These are phyloP conservation scores for Epichloe amarillans DNA, from an alignment of 2,329 filamentous ascomycete genomes.

Conservation along the genomic window DNA sequence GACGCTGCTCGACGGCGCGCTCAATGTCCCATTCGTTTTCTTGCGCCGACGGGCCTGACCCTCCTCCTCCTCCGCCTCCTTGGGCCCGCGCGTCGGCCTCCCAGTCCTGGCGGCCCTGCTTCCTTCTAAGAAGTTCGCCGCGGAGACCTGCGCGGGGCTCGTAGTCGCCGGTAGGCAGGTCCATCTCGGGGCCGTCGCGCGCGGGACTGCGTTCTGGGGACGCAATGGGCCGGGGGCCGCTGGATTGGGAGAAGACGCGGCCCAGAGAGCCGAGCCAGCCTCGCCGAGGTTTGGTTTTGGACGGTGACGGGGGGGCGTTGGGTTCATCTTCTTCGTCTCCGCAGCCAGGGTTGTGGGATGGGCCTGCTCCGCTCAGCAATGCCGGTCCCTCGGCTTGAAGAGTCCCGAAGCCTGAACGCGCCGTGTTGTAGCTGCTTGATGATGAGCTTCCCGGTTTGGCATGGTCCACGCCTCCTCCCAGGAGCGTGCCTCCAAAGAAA, in stretches of 20 bases:
- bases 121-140: constrained; percentile 37
- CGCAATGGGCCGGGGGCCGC: constrained; percentile 6
- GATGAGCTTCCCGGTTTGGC: constrained; percentile 27
- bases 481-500: constrained; percentile 14
- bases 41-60: constrained; percentile 14
- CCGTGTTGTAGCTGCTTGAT: constrained; percentile 38
- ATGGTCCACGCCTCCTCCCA: constrained; percentile 14
- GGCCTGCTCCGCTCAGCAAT: constrained; percentile 21
- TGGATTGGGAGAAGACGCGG: constrained; percentile 43
- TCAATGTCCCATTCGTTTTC: constrained; percentile 71
- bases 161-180: constrained; percentile 25
- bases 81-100: constrained; percentile 19
- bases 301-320: constrained; percentile 37
- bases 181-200: constrained; percentile 16
- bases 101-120: constrained; percentile 44
- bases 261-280: constrained; percentile 57
- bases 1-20: constrained; percentile 52
- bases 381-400: constrained; percentile 40
- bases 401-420: constrained; percentile 36
- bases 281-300: constrained; percentile 41
- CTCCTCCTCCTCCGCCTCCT: constrained; percentile 21
- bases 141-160: constrained; percentile 30
- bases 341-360: constrained; percentile 10
- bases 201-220: constrained; percentile 13
- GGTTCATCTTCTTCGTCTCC: constrained; percentile 24